A percentile compares a stretch with the other conserved stretches of the same genome.
These are phyloP conservation scores for Chytriomyces sp. DNA, from an alignment of 192 early-diverging fungal genomes.

Conservation along the genomic window DNA sequence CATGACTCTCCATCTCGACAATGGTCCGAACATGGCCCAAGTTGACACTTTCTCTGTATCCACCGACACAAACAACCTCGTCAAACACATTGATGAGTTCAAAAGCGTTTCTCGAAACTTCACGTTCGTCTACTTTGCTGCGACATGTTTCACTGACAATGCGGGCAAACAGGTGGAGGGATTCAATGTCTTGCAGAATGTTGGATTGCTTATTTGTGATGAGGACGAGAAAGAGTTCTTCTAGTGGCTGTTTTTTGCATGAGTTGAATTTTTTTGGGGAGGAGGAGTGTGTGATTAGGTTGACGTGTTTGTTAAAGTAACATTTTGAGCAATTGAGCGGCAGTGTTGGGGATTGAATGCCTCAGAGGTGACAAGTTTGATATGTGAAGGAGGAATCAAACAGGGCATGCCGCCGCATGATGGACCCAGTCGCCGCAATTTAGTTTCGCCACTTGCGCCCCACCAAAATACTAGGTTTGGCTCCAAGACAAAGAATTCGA, in stretches of 20 bases:
- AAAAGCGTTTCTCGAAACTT: constrained; percentile 84
- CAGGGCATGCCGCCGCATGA: too few relatives aligned
- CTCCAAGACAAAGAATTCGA: too few relatives aligned
- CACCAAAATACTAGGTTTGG: too few relatives aligned
- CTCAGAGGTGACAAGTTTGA: too few relatives aligned
- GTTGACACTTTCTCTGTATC: constrained; percentile 89
- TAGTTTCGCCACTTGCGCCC: too few relatives aligned
- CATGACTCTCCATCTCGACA: constrained; percentile 97
- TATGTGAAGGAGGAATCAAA: too few relatives aligned
- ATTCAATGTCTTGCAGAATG: constrained; percentile 98
- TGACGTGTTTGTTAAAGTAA: too few relatives aligned
- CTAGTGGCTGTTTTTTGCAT: constrained; percentile 71
- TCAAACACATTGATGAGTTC: constrained; percentile 93
- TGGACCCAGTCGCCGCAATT: too few relatives aligned
- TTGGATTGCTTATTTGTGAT: constrained; percentile 95
- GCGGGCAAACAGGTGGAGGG: constrained; percentile 91
- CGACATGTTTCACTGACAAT: constrained; percentile 90
- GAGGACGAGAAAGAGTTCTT: constrained; percentile 94
- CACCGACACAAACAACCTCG: constrained; percentile 89
- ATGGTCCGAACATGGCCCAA: constrained; percentile 91
- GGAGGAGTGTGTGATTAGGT: too few relatives aligned
- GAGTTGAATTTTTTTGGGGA: neutral
- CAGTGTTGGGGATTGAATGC: too few relatives aligned
- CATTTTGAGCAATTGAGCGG: too few relatives aligned
- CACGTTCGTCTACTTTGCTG: constrained; percentile 75